Conservation (phyloP, 768 basidiomycete genomes). For the Scleroderma bovista region DNA sequence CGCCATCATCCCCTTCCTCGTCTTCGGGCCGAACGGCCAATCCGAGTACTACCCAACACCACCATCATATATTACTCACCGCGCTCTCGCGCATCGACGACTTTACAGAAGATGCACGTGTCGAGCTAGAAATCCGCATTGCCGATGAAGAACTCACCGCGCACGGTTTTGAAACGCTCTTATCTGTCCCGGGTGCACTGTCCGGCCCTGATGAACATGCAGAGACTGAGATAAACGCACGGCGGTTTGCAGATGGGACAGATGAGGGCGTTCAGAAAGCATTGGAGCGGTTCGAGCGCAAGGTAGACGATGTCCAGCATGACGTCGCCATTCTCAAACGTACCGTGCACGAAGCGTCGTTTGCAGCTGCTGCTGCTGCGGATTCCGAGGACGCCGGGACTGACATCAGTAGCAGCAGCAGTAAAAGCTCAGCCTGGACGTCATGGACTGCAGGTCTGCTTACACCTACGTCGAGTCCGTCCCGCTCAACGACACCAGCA, state of each 20-base stretch:
- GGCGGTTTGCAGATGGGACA: conserved; percentile 50
- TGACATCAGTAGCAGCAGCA: neutral
- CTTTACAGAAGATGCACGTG: conserved; percentile 72
- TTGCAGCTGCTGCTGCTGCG: neutral
- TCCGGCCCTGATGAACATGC: conserved; percentile 14
- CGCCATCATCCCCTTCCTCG: conserved; percentile 4
- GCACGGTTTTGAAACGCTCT: conserved; percentile 64
- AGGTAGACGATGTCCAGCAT: conserved; percentile 69
- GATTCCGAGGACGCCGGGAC: neutral
- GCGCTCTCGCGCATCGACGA: conserved; percentile 64
- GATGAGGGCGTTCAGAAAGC: conserved; percentile 45
- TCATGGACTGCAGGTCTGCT: conserved; percentile 60
- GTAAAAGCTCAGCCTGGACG: conserved; percentile 25
- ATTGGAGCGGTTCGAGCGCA: conserved; percentile 43
- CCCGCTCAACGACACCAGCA: conserved; percentile 37
- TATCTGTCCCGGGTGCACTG: conserved; percentile 50
- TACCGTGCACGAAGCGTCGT: conserved; percentile 42
- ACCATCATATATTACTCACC: conserved; percentile 44
- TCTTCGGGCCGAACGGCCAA: neutral
- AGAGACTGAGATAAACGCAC: conserved; percentile 47
- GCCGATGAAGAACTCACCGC: conserved; percentile 65
- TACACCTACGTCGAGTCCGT: conserved; percentile 25
- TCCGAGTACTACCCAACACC: conserved; percentile 4
- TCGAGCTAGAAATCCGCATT: conserved; percentile 75
- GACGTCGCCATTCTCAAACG: conserved; percentile 69